Base-by-base conservation (phyloP, 345 rosid species). In the Turnera subulata region DNA sequence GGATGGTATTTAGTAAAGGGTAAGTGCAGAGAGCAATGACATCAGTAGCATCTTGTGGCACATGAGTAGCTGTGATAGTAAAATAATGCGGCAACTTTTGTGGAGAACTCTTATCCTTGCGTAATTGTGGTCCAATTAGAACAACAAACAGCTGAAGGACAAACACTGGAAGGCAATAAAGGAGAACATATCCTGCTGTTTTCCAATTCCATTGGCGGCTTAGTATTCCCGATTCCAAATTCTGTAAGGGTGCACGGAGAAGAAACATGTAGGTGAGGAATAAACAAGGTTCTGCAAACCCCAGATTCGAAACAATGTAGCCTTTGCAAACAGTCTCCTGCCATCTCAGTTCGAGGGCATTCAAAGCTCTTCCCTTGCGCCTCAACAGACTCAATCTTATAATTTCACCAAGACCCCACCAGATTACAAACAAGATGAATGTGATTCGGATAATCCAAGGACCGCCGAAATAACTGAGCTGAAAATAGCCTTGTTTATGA, bases 241-340 rank as follows among this genome's bases (percentile, higher is more conserved):
- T 74, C 73, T 87, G 88, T 58, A 93, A 80, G 13, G 99, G 88
- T 13, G 99, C 96, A 9, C 95, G 96, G 20, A 93, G 83, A 15
- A 89, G 90, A 79, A 90, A 84, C 68, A 84, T 76, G 7, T 89
- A 81, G 11, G 95, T 85, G 33, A 89, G 84, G 76, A 90, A 90
- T 46, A 93, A 68, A 69, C 99, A 93, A 63, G 99, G 99, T 68
- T 93, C 99, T 50, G 97, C 89, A 78, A 93, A 93, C 25, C 99
- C 99, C 56, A 93, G 74, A 73, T 81, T 93, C 16, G 95, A 93
- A 56, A 87, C 76, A 39, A 93, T 81, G 77, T 93, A 93, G 59
- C 85, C 72, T 70, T 93, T 85, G 99, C 97, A 93, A 42, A 88
- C 63, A 62, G 72, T 73, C 56, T 85, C 95, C 68, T 89, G 97